Evolutionary conservation across 1,284 basidiomycete genomes (phyloP), one percentile per base, ranked within the genome.

Genomic region (Cutaneotrichosporon sp.): DNA sequence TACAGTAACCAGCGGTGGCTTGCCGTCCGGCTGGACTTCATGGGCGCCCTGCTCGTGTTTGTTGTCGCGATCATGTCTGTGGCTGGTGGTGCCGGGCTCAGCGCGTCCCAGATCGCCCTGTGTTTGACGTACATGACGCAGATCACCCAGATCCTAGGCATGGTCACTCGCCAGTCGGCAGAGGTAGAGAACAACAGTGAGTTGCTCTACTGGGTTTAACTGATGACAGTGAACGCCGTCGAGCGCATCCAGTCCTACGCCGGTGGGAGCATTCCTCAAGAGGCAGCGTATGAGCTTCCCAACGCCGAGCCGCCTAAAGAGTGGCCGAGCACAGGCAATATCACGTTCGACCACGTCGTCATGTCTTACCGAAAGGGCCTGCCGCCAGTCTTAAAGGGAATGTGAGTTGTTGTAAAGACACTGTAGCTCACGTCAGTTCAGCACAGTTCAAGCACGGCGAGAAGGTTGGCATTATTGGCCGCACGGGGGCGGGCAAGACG

Each of bases 1-100:
- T 54, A 60, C 12, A 61, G 64, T 2, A 71, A 72, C 51, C 66
- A 68, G 45, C 71, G 86, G 59, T 90, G 87, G 86, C 80, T 90
- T n/a, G 82, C 85, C 11, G 79, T 88, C 32, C 79, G 87, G n/a
- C 78, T 90, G 2, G 87, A 88, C 63, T 82, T 84, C 58, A 78
- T 86, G 38, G 87, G 87, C 16, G 82, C 80, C 0, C 66, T 82
- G 41, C 73, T 89, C 58, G 80, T 83, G 2, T 84, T 88, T 66
- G 75, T 79, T 26, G 84, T 87, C 48, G 75, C 82, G 4, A 61
- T 77, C 38, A 72, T 74, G 51, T 64, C 68, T 1, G 77, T 77
- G 5, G 71, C 70, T 1, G 73, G 72, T 11, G 63, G 72, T 1
- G 78, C 80, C 27, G 81, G 82, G 0, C 81, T 86, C 49, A 80